A percentile compares a stretch with the other conserved stretches of the same genome.
Conservation (phyloP, 1,284 basidiomycete species). For the Ganoderma leucocontextum region DNA sequence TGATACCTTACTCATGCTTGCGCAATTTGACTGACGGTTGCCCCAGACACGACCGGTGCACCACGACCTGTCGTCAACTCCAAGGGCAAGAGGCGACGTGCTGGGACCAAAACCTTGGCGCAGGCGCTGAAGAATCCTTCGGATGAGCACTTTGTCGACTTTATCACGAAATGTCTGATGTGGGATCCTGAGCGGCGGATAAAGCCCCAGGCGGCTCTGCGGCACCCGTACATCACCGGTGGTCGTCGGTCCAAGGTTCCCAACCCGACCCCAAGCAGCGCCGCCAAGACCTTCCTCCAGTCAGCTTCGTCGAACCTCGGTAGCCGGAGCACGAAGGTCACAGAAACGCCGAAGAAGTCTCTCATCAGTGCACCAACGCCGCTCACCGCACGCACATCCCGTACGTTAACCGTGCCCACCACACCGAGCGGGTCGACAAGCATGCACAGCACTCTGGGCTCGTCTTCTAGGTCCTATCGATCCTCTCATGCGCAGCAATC, state of each 20-base stretch:
- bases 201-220: constrained; percentile 92
- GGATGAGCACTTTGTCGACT: constrained; percentile 90
- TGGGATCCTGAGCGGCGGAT: constrained; percentile 98
- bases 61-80: constrained; percentile 96
- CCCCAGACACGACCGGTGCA: constrained; percentile 86
- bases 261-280: constrained; percentile 50
- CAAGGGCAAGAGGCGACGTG: constrained; percentile 92
- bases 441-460: constrained; percentile 44
- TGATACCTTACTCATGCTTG: constrained; percentile 13
- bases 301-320: constrained; percentile 47
- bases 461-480: constrained; percentile 50
- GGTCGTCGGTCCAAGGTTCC: constrained; percentile 62
- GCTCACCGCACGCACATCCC: constrained; percentile 74
- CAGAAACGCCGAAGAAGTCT: constrained; percentile 86
- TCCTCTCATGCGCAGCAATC: constrained; percentile 49
- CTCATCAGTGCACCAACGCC: constrained; percentile 87
- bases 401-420: constrained; percentile 61
- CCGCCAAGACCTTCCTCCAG: constrained; percentile 59
- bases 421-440: constrained; percentile 62
- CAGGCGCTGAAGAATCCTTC: constrained; percentile 86
- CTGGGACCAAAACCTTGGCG: constrained; percentile 89
- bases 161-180: constrained; percentile 93
- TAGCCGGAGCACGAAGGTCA: constrained; percentile 56
- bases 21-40: constrained; percentile 11
- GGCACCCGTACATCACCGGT: constrained; percentile 88